Evolutionary conservation across 345 rosid species (phyloP).

Genomic region (Salix brachista): DNA sequence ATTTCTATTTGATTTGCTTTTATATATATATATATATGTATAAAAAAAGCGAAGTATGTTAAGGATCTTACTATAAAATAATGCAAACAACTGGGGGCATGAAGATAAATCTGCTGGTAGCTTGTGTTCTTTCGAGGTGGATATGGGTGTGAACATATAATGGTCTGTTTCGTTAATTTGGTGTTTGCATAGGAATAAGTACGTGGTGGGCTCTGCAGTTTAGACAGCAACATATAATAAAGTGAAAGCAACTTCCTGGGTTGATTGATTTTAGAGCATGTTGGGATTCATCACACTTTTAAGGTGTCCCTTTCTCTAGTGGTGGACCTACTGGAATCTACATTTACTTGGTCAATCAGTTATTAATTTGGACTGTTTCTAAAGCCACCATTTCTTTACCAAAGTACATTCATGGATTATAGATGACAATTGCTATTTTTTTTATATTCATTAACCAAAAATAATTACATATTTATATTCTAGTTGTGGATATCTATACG

Average conservation of each 20-base stretch:
- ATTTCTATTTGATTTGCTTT: background rate
- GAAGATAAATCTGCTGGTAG: too few relatives aligned
- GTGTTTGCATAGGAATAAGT: background rate
- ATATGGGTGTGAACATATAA: too few relatives aligned
- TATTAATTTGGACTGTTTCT: background rate
- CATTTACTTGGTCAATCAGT: background rate
- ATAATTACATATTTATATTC: too few relatives aligned
- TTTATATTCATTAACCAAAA: too few relatives aligned
- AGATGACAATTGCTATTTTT: too few relatives aligned
- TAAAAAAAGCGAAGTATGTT: too few relatives aligned
- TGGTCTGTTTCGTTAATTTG: background rate
- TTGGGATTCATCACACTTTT: constrained; percentile 4
- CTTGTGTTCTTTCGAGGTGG: too few relatives aligned
- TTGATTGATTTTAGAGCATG: constrained; percentile 13
- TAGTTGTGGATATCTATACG: too few relatives aligned
- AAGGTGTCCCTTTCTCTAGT: background rate
- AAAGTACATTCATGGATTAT: background rate
- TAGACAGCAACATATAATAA: background rate
- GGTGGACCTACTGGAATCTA: background rate
- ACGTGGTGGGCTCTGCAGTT: background rate
- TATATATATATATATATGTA: too few relatives aligned
- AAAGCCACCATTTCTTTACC: background rate
- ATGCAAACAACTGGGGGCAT: too few relatives aligned
- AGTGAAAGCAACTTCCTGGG: background rate
- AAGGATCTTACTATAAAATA: too few relatives aligned